Conservation (phyloP, 2,329 filamentous ascomycete species). For the Boeremia lycopersici region DNA sequence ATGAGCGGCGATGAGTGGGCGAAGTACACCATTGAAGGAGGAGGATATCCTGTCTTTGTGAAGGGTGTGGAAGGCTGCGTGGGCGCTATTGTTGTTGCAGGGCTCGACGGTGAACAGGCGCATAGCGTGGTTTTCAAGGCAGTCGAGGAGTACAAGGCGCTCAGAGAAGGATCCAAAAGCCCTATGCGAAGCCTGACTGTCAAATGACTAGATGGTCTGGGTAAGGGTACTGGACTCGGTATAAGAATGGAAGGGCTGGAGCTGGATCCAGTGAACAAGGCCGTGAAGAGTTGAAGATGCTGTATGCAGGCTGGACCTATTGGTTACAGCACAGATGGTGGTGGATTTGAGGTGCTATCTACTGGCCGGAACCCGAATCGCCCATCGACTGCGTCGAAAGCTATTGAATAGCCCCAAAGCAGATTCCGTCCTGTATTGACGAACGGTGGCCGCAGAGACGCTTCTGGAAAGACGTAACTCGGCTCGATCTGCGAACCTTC, state of each 20-base stretch:
- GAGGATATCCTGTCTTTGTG: slow-evolving; percentile 75
- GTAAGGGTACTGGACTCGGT: slow-evolving; percentile 19
- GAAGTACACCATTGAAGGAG: slow-evolving; percentile 78
- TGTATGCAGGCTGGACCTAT: background rate
- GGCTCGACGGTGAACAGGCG: slow-evolving; percentile 77
- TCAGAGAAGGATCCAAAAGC: slow-evolving; percentile 43
- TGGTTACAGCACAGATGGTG: slow-evolving; percentile 24
- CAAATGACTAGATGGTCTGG: slow-evolving; percentile 38
- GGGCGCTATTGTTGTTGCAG: slow-evolving; percentile 76
- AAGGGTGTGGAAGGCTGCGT: slow-evolving; percentile 76
- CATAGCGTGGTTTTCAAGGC: slow-evolving; percentile 77
- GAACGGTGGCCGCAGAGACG: slow-evolving; percentile 30
- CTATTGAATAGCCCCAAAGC: slow-evolving; percentile 40
- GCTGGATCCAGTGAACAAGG: background rate
- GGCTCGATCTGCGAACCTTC: slow-evolving; percentile 32
- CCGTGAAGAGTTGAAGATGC: background rate
- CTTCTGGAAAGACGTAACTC: slow-evolving; percentile 35
- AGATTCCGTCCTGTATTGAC: slow-evolving; percentile 46
- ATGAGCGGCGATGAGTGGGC: slow-evolving; percentile 59
- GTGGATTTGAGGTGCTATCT: slow-evolving; percentile 16
- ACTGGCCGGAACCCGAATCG: slow-evolving; percentile 40
- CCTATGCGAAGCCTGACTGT: slow-evolving; percentile 42
- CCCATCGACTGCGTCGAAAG: slow-evolving; percentile 42
- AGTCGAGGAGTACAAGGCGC: slow-evolving; percentile 60
- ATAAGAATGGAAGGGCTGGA: slow-evolving; percentile 4